phyloP scores from a whole-genome alignment of 495 filamentous ascomycete species.

The Lasiosphaeria hispida region DNA sequence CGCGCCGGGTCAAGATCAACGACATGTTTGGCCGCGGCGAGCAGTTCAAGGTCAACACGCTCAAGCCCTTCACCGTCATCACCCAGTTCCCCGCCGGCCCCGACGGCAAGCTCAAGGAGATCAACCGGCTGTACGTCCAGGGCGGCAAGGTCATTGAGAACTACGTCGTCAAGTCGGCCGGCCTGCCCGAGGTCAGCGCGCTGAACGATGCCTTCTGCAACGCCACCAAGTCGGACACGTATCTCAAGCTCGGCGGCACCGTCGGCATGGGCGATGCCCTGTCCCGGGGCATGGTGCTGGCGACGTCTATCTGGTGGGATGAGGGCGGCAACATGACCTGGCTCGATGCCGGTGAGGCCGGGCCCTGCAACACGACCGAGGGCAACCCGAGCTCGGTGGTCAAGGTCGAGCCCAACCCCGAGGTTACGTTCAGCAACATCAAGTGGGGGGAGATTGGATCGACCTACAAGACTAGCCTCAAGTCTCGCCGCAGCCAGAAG shows the following conservation, averaged over 20 bases:
- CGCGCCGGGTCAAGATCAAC: slow-evolving; percentile 55
- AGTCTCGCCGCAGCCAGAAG: too few species aligned
- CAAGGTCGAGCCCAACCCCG: slow-evolving; percentile 44
- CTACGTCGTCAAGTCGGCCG: slow-evolving; percentile 13
- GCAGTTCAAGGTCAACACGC: slow-evolving; percentile 27
- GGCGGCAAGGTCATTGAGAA: slow-evolving; percentile 46
- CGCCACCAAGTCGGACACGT: slow-evolving; percentile 47
- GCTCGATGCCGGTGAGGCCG: slow-evolving; percentile 56
- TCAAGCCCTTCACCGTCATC: slow-evolving; percentile 54
- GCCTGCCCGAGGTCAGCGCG: slow-evolving; percentile 34
- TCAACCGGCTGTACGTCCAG: slow-evolving; percentile 62
- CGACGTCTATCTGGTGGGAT: slow-evolving; percentile 64
- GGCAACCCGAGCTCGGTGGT: slow-evolving; percentile 50
- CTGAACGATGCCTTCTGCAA: slow-evolving; percentile 60
- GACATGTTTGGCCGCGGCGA: slow-evolving; percentile 49
- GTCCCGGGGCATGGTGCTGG: slow-evolving; percentile 59
- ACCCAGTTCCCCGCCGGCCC: slow-evolving; percentile 63
- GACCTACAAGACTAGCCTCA: slow-evolving; percentile 45
- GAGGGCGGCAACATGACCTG: slow-evolving; percentile 59
- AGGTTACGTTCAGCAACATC: slow-evolving; percentile 62
- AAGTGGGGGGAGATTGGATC: slow-evolving; percentile 64
- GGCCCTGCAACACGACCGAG: slow-evolving; percentile 58
- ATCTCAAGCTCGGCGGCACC: slow-evolving; percentile 57
- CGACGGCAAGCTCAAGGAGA: slow-evolving; percentile 49
- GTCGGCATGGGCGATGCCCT: slow-evolving; percentile 57